phyloP scores from a whole-genome alignment of 345 rosid species.

The Eucalyptus victrix region DNA sequence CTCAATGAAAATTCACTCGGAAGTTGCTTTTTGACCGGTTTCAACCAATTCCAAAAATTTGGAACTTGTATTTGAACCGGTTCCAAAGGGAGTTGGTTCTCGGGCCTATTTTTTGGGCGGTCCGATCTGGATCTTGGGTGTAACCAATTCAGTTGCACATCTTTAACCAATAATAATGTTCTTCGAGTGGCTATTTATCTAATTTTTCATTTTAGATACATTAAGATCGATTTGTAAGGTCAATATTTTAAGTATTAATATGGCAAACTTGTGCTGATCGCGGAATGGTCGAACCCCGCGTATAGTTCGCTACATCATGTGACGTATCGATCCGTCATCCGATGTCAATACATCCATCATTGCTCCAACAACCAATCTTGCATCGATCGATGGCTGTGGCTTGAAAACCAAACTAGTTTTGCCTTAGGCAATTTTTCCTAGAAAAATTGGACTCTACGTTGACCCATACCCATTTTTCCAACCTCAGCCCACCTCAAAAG shows the following conservation, averaged over 20 bases:
- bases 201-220: not conserved
- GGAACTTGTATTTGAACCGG: accelerated
- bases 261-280: not conserved
- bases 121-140: accelerated
- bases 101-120: accelerated
- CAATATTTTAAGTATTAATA: not conserved
- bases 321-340: not conserved
- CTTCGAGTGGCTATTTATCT: accelerated
- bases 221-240: not conserved
- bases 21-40: accelerated
- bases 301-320: not conserved
- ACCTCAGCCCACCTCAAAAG: not conserved
- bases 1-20: accelerated
- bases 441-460: not conserved
- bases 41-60: accelerated
- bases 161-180: not conserved
- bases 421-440: not conserved
- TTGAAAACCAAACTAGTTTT: not conserved
- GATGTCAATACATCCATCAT: not conserved
- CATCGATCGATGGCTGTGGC: not conserved
- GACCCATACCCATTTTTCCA: not conserved
- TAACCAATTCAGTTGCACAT: too few species aligned
- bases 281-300: not conserved
- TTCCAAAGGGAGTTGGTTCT: too few species aligned
- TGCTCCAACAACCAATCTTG: not conserved